Evolutionary conservation across 345 rosid genomes (phyloP), one percentile per base, ranked within the genome.

Genomic region (Camelina neglecta): DNA sequence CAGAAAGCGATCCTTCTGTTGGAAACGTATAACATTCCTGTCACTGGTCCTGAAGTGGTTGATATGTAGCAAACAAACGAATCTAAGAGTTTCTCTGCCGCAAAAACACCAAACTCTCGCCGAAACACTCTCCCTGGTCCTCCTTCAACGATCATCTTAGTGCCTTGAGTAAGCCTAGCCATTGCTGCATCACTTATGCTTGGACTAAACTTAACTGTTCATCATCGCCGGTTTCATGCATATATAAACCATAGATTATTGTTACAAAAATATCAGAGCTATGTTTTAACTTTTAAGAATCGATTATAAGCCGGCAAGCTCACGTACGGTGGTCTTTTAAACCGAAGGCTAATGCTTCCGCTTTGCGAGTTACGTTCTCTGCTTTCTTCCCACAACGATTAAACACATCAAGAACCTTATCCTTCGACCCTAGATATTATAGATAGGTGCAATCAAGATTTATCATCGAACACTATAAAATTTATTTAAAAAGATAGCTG

Each of bases 101-200:
- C 65, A 41, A 83, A 53, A 39, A 38, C 63, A 59, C 83, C 86
- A 78, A 93, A 93, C 16, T 84, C 84, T 18, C 82, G 90, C 61
- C 81, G 86, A 77, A 90, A 93, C 64, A 89, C 80, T 82, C 81
- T 90, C 15, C 85, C 87, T 48, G 84, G 82, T 44, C 94, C 98
- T 81, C 97, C 97, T 86, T 91, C 96, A 9, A 87, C 53, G 6
- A 93, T 67, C 58, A 91, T 79, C 77, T 83, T 90, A 54, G 93
- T 85, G 54, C 96, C 97, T 57, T 87, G 94, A 67, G 89, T 13
- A 59, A 93, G 84, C 83, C 92, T 91, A 45, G 93, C 90, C 92
- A 87, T 76, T 69, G 97, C 93, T n/a, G 90, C 93, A 62, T 91
- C 93, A 5, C 87, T 73, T 65, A 93, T 26, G 71, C 86, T 89